These are phyloP conservation scores for Canna indica DNA, from an alignment of 176 grass and related monocot species.

Conservation along the genomic window DNA sequence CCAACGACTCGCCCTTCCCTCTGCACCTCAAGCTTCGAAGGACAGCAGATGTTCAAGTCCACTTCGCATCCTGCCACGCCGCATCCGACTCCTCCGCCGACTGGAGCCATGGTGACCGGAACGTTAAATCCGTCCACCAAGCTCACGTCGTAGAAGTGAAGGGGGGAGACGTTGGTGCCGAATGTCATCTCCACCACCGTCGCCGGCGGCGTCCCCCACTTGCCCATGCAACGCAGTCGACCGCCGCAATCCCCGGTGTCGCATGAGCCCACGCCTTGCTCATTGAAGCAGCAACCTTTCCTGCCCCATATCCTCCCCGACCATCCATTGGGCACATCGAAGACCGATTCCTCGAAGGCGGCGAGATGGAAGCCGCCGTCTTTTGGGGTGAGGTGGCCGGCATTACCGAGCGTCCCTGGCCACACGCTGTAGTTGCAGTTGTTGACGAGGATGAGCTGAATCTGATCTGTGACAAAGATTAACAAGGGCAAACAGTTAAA, in stretches of 20 bases:
- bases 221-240: slow-evolving; percentile 23
- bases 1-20: slow-evolving; percentile 46
- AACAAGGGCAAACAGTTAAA: neutral
- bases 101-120: slow-evolving; percentile 55
- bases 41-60: slow-evolving; percentile 69
- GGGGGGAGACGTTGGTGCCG: slow-evolving; percentile 33
- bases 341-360: slow-evolving; percentile 39
- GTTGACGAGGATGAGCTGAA: slow-evolving; percentile 89
- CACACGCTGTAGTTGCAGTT: slow-evolving; percentile 74
- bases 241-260: slow-evolving; percentile 27
- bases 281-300: slow-evolving; percentile 61
- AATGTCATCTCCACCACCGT: slow-evolving; percentile 86
- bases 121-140: slow-evolving; percentile 81
- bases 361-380: slow-evolving; percentile 68
- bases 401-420: slow-evolving; percentile 57
- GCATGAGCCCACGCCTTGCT: slow-evolving; percentile 26
- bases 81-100: slow-evolving; percentile 68
- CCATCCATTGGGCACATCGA: slow-evolving; percentile 57
- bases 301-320: slow-evolving; percentile 74
- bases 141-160: slow-evolving; percentile 78
- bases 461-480: slow-evolving; percentile 2
- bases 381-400: slow-evolving; percentile 42
- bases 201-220: slow-evolving; percentile 28
- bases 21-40: slow-evolving; percentile 47
- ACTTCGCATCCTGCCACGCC: slow-evolving; percentile 56